Base-by-base conservation (phyloP, 768 basidiomycete genomes). In the Podaxis carcinomalis region DNA sequence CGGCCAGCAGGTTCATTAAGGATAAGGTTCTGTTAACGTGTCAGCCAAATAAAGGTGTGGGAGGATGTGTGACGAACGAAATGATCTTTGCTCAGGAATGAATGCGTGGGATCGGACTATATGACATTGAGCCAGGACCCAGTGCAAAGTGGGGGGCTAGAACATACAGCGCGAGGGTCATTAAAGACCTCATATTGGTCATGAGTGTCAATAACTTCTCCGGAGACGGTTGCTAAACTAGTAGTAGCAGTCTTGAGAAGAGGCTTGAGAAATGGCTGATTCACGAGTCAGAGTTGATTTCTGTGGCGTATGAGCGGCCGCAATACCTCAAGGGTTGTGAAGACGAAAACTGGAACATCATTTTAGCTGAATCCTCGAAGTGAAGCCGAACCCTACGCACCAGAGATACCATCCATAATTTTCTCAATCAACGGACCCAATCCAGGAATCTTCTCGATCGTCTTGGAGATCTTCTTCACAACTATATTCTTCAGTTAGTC, bases 181-280 rank as follows among this genome's bases (percentile, higher is more conserved):
- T 95, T 86, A 78, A 94, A 96, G 3, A 94, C 88, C 75, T 92
- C 87, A 65, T 89, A 92, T 68, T 94, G 93, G 69, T 95, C 93
- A 57, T 86, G 80, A 14, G 76, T 88, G 72, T 92, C 80, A 67
- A 94, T 88, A 16, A 94, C 92, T 66, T 92, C 86, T 19, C 83
- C 83, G 0, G 90, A 89, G 5, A 87, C 88, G 39, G 77, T 73
- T 47, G 78, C 75, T 35, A 95, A 76, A 3, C 84, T 85, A 9
- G 70, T 63, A 0, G 88, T 93, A 0, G 92, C 89, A 3, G 83
- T 80, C 69, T 87, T 81, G 64, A 95, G 71, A 56, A 94, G 72
- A 0, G 92, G 92, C 72, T 88, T 93, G 64, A 96, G 70, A 79
- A 89, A 89, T 0, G 92, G 91, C 85, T 91, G 56, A 64, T 35